Evolutionary conservation across 2,329 filamentous ascomycete genomes (phyloP), one percentile per base, ranked within the genome.

Genomic region (Verticillium klebahnii): DNA sequence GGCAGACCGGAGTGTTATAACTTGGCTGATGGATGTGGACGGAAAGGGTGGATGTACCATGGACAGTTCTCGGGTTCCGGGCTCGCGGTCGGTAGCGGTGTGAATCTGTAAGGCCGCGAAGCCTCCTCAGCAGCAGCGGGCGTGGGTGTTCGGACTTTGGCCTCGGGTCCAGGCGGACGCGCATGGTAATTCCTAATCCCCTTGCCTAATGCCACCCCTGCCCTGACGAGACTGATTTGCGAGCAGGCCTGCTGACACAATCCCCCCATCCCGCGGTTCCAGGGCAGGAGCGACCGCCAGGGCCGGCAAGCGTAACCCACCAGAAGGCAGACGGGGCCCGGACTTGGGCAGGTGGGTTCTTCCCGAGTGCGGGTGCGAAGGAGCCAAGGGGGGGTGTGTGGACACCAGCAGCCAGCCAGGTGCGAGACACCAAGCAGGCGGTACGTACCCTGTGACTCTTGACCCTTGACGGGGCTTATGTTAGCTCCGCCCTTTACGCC

Each of bases 11-110:
- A 50, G 45, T 50, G 45, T 50, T 50, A 50, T 50, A 50, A 50
- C 45, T 25, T 50, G 45, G 45, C 45, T 50, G 45, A 50, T 50
- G 45, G 59, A 65, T 63, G 63, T 62, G 50, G 62, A 63, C 66
- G 61, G 64, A 66, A 62, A 60, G 64, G 65, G 63, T 68, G 68
- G 70, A 71, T 67, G 69, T 69, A 68, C 57, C 37, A 50, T 50
- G 45, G 45, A 50, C 45, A 50, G n/a, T 50, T 50, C 45, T 50
- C 45, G 45, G 45, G n/a, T 50, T 50, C 45, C 45, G 45, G 45
- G 45, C n/a, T 25, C 25, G 25, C 57, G 57, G 57, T 40, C 57
- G 57, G 57, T 25, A 58, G 57, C 57, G 57, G 57, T 58, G 57
- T 58, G 57, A 29, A 29, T 40, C 19, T 31, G 31, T 50, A 50